Base-by-base conservation (phyloP, 352 stramenopile genomes). In the Phytophthora nicotianae region DNA sequence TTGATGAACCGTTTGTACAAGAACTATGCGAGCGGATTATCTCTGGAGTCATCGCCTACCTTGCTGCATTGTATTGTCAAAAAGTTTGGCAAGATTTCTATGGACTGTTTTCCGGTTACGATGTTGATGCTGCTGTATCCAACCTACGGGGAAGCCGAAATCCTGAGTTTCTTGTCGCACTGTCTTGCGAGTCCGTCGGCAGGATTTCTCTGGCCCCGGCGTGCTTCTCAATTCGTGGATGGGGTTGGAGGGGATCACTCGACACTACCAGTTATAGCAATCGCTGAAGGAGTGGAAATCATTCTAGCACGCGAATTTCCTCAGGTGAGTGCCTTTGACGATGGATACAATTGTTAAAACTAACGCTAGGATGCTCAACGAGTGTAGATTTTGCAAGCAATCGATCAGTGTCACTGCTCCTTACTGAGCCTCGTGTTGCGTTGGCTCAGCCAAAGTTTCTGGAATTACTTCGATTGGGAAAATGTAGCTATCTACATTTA, bases 381-480 rank as follows among this genome's bases (percentile, higher is more conserved):
- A 9, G 16, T 21, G 3, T 29, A 91, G 81, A 27, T 88, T 43
- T 67, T 87, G 26, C 62, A 55, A 4, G 69, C 54, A 4, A 70
- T 89, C 4, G 57, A 73, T 19, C 67, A 76, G 9, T 86, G 75
- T 10, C 58, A 80, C 7, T 83, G 82, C 62, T 82, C 75, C 0
- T 54, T 91, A 17, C 43, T 79, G 13, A 66, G 64, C 14, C 58
- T 91, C 4, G 62, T 84, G 21, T 26, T 74, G 14, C 72, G 78
- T 6, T 91, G 82, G 82, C 64, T 84, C 6, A 58, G 52, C 9
- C 82, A 91, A 51, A 74, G 61, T 42, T 88, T 88, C 56, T 91
- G 79, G 79, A 91, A 89, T 51, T 88, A 86, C 20, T 75, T 91
- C 8, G 72, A 84, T 49, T 89, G 82, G 82, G 74, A 78, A 52